Conservation (phyloP, 176 grass and related monocot species). For the Triticum dicoccoides region DNA sequence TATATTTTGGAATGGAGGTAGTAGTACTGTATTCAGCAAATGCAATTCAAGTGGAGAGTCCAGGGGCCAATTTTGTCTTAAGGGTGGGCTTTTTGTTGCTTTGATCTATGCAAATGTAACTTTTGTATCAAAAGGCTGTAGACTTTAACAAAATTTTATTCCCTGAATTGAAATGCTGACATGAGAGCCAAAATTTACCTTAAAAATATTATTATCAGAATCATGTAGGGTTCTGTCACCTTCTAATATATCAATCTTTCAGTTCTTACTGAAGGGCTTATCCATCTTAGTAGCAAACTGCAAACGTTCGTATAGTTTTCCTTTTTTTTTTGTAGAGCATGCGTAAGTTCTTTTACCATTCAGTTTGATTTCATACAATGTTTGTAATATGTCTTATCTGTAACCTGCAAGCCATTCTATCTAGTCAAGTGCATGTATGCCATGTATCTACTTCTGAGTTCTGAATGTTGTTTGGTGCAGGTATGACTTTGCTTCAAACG, state of each 20-base stretch:
- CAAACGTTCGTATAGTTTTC: not conserved
- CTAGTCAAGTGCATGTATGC: not conserved
- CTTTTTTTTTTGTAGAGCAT: not conserved
- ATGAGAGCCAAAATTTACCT: not conserved
- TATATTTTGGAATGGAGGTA: too few species aligned
- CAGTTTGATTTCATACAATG: not conserved
- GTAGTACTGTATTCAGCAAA: not conserved
- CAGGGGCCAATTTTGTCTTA: not conserved
- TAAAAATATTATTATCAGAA: not conserved
- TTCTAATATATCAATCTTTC: not conserved
- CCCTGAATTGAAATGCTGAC: not conserved
- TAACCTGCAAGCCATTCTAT: not conserved
- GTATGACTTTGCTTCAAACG: slow-evolving; percentile 64
- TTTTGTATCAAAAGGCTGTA: not conserved
- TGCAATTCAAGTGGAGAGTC: not conserved
- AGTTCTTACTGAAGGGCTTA: not conserved
- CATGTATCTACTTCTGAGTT: not conserved
- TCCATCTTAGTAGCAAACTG: not conserved
- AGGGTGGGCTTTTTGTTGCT: not conserved
- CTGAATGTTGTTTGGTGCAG: slow-evolving; percentile 36
- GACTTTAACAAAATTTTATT: not conserved
- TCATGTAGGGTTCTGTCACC: not conserved
- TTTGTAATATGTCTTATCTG: not conserved
- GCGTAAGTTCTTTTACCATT: not conserved
- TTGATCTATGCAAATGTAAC: not conserved